A percentile compares a stretch with the other conserved stretches of the same genome.
Conservation (phyloP, 2,329 filamentous ascomycete genomes). For the Ophiocordyceps unilateralis region DNA sequence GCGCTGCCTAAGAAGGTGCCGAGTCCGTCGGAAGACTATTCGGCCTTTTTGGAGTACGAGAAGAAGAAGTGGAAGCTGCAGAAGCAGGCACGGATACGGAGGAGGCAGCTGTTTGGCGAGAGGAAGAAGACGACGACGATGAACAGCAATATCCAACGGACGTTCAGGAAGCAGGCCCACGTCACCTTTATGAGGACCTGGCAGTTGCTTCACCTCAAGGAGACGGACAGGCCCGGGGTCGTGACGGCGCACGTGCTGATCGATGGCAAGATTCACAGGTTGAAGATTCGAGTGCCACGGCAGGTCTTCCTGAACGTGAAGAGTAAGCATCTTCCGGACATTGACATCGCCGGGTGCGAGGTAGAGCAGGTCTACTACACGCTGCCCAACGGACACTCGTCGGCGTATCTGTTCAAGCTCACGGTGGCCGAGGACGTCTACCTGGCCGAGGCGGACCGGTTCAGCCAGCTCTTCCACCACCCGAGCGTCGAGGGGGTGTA, state of each 20-base stretch:
- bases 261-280: constrained; percentile 72
- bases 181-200: constrained; percentile 80
- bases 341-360: constrained; percentile 69
- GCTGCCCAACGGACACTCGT: constrained; percentile 86
- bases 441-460: constrained; percentile 67
- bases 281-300: constrained; percentile 79
- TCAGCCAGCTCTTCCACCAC: constrained; percentile 73
- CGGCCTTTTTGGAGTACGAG: constrained; percentile 78
- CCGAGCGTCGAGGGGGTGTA: constrained; percentile 94
- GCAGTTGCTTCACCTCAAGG: constrained; percentile 79
- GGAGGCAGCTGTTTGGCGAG: constrained; percentile 87
- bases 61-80: constrained; percentile 99
- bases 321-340: constrained; percentile 69
- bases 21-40: constrained; percentile 68
- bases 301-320: constrained; percentile 88
- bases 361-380: constrained; percentile 91
- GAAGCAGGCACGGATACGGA: constrained; percentile 68
- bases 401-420: constrained; percentile 85
- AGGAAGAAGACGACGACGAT: constrained; percentile 33
- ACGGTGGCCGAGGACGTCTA: constrained; percentile 80
- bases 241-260: constrained; percentile 84
- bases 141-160: constrained; percentile 46
- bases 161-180: constrained; percentile 85
- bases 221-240: constrained; percentile 70
- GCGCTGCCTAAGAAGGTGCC: constrained; percentile 73